Evolutionary conservation across 306 rosid species (phyloP).

Genomic region (Inga leiocalycina): DNA sequence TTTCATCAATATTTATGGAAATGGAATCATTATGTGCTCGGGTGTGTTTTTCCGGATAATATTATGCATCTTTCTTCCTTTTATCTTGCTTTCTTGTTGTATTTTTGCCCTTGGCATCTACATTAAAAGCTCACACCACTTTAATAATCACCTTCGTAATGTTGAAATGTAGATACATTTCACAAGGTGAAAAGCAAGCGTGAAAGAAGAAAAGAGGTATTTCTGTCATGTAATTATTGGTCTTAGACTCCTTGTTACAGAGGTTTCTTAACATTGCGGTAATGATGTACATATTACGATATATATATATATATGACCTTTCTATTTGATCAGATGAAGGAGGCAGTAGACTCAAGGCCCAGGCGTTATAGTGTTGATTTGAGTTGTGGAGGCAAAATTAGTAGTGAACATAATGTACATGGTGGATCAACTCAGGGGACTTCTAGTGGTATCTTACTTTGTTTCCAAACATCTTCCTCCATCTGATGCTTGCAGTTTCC

Average conservation of each 20-base stretch:
- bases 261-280: constrained; percentile 1
- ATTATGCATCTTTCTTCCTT: not conserved
- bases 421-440: constrained; percentile 43
- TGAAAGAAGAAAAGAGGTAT: constrained; percentile 85
- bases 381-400: constrained; percentile 43
- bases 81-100: not conserved
- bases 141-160: constrained; percentile 19
- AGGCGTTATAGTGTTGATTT: constrained; percentile 24
- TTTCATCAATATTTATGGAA: not conserved
- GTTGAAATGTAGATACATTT: constrained; percentile 65
- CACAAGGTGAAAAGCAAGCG: constrained; percentile 85
- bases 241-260: not conserved
- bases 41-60: not conserved
- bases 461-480: constrained; percentile 16
- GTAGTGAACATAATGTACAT: constrained; percentile 33
- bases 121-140: not conserved
- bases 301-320: constrained; percentile 10
- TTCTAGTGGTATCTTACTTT: constrained; percentile 49
- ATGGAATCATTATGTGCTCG: not conserved
- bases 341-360: constrained; percentile 40
- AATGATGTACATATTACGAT: not conserved
- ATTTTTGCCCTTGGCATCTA: not conserved
- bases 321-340: constrained; percentile 48
- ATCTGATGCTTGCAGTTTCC: constrained; percentile 38
- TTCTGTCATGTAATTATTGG: constrained; percentile 1